These are phyloP conservation scores for Trametes punicea DNA, from an alignment of 768 basidiomycete genomes.

Conservation along the genomic window DNA sequence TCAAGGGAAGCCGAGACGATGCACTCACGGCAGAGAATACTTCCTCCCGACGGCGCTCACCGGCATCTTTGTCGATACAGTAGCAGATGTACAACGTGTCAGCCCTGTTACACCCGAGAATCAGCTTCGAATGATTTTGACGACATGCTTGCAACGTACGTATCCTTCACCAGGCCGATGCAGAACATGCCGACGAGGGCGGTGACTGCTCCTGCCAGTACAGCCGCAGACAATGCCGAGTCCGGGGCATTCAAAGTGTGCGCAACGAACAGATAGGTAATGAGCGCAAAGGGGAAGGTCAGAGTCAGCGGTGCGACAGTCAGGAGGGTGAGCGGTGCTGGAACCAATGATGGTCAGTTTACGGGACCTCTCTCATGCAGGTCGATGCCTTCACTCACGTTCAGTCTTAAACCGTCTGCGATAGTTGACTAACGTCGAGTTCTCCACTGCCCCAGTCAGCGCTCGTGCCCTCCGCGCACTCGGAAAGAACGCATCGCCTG, in stretches of 20 bases:
- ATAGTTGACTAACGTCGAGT: slow-evolving; percentile 37
- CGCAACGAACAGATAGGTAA: slow-evolving; percentile 87
- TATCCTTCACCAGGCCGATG: slow-evolving; percentile 76
- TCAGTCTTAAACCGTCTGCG: slow-evolving; percentile 52
- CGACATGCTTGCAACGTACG: slow-evolving; percentile 38
- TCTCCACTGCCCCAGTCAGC: slow-evolving; percentile 55
- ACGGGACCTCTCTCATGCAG: not conserved
- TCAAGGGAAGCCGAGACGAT: not conserved
- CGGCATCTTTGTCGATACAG: slow-evolving; percentile 57
- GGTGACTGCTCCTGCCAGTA: slow-evolving; percentile 76
- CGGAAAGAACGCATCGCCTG: slow-evolving; percentile 50
- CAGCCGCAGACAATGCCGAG: slow-evolving; percentile 68
- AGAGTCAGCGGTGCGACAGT: slow-evolving; percentile 75
- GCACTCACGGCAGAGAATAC: slow-evolving; percentile 53
- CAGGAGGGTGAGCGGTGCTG: slow-evolving; percentile 67
- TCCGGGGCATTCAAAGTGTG: slow-evolving; percentile 69
- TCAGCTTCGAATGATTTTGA: not conserved
- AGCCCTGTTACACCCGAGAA: slow-evolving; percentile 36
- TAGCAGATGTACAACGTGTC: slow-evolving; percentile 68
- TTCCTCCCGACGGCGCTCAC: slow-evolving; percentile 47
- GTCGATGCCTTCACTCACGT: slow-evolving; percentile 39
- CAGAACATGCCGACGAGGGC: slow-evolving; percentile 82
- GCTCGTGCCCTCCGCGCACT: slow-evolving; percentile 54
- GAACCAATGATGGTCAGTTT: not conserved
- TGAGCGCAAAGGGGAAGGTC: slow-evolving; percentile 76